These are phyloP conservation scores for Leccinum colubrinum DNA, from an alignment of 1,284 basidiomycete genomes.

Conservation along the genomic window DNA sequence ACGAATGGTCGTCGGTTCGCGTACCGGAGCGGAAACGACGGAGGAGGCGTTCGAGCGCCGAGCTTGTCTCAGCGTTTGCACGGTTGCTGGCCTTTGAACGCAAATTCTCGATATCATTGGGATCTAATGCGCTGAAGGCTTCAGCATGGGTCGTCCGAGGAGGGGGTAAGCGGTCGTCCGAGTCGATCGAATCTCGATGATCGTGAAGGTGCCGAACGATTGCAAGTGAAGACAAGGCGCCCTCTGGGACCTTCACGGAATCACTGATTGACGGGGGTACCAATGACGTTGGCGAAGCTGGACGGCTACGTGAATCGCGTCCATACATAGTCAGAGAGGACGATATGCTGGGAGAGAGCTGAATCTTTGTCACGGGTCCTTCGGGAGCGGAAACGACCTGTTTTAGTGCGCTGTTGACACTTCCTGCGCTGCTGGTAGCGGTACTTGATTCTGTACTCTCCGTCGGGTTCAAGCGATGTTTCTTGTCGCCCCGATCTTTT, in stretches of 20 bases:
- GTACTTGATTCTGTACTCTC: conserved; percentile 32
- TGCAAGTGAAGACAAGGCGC: conserved; percentile 11
- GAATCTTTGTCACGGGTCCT: conserved; percentile 11
- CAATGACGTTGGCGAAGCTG: conserved; percentile 21
- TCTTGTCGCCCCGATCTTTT: conserved; percentile 24
- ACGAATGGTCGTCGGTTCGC: conserved; percentile 11
- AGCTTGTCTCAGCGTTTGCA: conserved; percentile 19
- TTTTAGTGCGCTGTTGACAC: conserved; percentile 12
- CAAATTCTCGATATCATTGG: conserved; percentile 52
- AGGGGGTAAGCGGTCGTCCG: conserved; percentile 34
- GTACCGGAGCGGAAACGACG: conserved; percentile 18
- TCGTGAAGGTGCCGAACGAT: conserved; percentile 13
- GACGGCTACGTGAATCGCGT: conserved; percentile 16
- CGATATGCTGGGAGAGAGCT: conserved; percentile 15
- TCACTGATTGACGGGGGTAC: neutral
- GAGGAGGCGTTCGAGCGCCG: conserved; percentile 24
- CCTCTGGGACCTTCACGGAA: conserved; percentile 7
- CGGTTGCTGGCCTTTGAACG: conserved; percentile 31
- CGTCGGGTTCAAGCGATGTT: conserved; percentile 9
- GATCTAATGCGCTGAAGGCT: conserved; percentile 68
- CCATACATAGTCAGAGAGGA: conserved; percentile 4
- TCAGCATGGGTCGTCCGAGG: conserved; percentile 68
- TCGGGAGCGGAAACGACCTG: conserved; percentile 11
- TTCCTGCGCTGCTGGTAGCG: conserved; percentile 32
- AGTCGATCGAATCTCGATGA: conserved; percentile 33